phyloP scores from a whole-genome alignment of 2,329 filamentous ascomycete genomes.

The Penicillium sp. region DNA sequence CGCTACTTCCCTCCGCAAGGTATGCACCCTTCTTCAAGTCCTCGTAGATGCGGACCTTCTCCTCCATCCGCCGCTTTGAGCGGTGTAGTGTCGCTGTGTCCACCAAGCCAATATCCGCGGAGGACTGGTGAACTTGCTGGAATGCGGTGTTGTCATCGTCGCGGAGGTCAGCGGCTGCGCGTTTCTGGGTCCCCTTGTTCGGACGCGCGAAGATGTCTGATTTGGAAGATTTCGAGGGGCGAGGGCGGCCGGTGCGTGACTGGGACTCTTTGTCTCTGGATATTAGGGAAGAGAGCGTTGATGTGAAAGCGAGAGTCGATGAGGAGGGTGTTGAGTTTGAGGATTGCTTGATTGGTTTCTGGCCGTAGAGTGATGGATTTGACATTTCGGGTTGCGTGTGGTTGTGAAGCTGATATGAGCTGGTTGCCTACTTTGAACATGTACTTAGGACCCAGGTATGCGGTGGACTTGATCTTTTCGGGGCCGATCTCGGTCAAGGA shows the following conservation, averaged over 20 bases:
- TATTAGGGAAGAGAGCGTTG: slow-evolving; percentile 83
- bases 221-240: slow-evolving; percentile 59
- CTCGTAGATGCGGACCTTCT: slow-evolving; percentile 86
- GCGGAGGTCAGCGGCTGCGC: slow-evolving; percentile 62
- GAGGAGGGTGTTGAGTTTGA: slow-evolving; percentile 63
- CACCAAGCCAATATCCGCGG: slow-evolving; percentile 63
- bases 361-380: slow-evolving; percentile 69
- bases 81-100: slow-evolving; percentile 65
- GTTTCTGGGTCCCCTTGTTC: slow-evolving; percentile 66
- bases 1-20: slow-evolving; percentile 52
- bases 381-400: slow-evolving; percentile 16
- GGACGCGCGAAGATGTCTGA: slow-evolving; percentile 71
- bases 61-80: slow-evolving; percentile 81
- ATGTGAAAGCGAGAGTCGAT: slow-evolving; percentile 82
- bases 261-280: slow-evolving; percentile 47
- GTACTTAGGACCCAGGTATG: neutral
- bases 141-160: slow-evolving; percentile 62
- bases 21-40: slow-evolving; percentile 91
- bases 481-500: slow-evolving; percentile 9
- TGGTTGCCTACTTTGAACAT: neutral
- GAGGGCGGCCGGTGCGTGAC: slow-evolving; percentile 50
- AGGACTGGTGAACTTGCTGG: slow-evolving; percentile 66
- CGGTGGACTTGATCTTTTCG: neutral
- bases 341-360: slow-evolving; percentile 67
- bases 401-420: neutral